Conservation (phyloP, 768 basidiomycete species). For the Amanita rimosa region DNA sequence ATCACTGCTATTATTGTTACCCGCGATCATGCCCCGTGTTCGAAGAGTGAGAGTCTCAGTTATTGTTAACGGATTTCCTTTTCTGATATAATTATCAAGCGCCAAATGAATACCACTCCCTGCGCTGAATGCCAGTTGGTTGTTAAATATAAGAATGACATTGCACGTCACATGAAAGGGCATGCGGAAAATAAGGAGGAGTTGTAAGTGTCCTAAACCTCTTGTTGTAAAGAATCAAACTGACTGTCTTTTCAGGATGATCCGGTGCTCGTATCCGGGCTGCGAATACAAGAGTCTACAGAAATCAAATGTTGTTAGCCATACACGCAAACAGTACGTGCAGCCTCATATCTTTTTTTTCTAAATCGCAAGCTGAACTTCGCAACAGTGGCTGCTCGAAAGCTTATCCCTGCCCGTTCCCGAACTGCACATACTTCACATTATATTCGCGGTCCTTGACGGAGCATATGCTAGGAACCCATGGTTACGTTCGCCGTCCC, state of each 20-base stretch:
- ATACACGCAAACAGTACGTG: not conserved
- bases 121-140: not conserved
- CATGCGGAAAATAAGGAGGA: not conserved
- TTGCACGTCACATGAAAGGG: not conserved
- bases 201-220: not conserved
- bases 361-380: not conserved
- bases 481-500: not conserved
- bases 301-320: not conserved
- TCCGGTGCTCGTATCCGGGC: not conserved
- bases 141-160: not conserved
- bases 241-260: not conserved
- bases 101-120: not conserved
- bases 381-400: not conserved
- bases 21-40: not conserved
- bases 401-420: not conserved
- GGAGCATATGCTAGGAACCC: not conserved
- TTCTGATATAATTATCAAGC: not conserved
- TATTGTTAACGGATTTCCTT: conserved; percentile 2
- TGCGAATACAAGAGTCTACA: conserved; percentile 1
- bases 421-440: not conserved
- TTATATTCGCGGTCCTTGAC: not conserved
- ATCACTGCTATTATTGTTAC: not conserved
- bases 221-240: not conserved
- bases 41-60: not conserved
- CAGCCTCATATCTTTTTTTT: not conserved